Percentiles rank a stretch among this genome's conserved stretches.
These are phyloP conservation scores for Carallia brachiata DNA, from an alignment of 345 rosid genomes.

Conservation along the genomic window DNA sequence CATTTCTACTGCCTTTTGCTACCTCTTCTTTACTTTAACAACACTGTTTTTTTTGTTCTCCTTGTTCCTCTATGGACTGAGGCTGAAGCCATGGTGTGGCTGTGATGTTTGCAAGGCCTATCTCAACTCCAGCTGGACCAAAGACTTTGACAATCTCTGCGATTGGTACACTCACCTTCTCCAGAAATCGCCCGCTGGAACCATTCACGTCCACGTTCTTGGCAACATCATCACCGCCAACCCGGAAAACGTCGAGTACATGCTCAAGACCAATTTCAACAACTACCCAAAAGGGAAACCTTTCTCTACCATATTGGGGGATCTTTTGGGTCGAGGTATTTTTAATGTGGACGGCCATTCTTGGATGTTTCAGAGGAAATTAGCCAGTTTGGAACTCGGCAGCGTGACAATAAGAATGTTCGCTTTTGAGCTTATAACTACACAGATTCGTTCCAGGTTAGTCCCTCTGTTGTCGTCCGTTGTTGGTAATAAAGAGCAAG, in stretches of 20 bases:
- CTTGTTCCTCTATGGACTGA: constrained; percentile 12
- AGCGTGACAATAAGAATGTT: constrained; percentile 38
- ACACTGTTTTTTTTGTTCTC: constrained; percentile 12
- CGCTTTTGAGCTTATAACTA: constrained; percentile 36
- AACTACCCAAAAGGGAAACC: constrained; percentile 55
- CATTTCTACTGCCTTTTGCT: constrained; percentile 1
- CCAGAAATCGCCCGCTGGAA: constrained; percentile 34
- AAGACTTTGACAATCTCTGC: constrained; percentile 38
- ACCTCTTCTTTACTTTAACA: constrained; percentile 19
- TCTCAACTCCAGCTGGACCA: constrained; percentile 35
- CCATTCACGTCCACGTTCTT: constrained; percentile 40
- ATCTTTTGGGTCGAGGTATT: constrained; percentile 56
- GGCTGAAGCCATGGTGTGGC: constrained; percentile 29
- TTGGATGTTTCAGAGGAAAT: constrained; percentile 60
- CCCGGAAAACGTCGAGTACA: constrained; percentile 40
- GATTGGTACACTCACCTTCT: constrained; percentile 50
- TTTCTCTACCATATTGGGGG: constrained; percentile 41
- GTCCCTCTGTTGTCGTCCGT: constrained; percentile 36
- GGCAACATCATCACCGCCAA: constrained; percentile 42
- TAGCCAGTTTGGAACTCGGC: constrained; percentile 51
- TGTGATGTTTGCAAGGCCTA: constrained; percentile 40
- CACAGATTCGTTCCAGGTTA: constrained; percentile 41
- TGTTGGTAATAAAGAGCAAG: constrained; percentile 4
- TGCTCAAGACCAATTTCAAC: constrained; percentile 42
- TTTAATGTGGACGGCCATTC: constrained; percentile 59